A percentile compares a stretch with the other conserved stretches of the same genome.
Evolutionary conservation across 208 protist genomes (phyloP).

Genomic region (Spongospora subterranea): DNA sequence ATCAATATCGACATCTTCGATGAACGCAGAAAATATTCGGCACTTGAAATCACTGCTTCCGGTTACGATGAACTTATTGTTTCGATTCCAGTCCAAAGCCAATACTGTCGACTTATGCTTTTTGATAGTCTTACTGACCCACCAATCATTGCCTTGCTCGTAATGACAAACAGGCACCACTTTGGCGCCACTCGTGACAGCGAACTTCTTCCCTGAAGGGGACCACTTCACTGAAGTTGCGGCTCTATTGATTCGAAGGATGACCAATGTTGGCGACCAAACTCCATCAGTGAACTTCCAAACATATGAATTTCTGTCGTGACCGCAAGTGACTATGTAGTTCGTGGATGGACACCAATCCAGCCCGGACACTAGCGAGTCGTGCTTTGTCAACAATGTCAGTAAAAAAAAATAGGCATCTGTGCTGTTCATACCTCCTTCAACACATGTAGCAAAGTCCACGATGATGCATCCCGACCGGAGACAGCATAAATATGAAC

Average conservation of each 20-base stretch:
- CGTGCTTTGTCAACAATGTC: conserved; percentile 76
- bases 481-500: conserved; percentile 78
- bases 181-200: conserved; percentile 81
- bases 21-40: conserved; percentile 77
- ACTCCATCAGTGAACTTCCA: conserved; percentile 76
- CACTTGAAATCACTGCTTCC: conserved; percentile 79
- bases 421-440: conserved; percentile 2
- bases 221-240: conserved; percentile 67
- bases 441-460: conserved; percentile 15
- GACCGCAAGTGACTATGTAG: conserved; percentile 84
- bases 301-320: conserved; percentile 92
- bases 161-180: conserved; percentile 84
- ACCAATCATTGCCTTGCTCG: conserved; percentile 89
- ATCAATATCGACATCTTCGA: conserved; percentile 79
- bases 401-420: background rate
- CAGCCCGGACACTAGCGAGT: conserved; percentile 80
- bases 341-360: conserved; percentile 85
- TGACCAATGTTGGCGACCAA: conserved; percentile 86
- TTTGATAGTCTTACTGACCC: conserved; percentile 82
- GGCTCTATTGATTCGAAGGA: conserved; percentile 80
- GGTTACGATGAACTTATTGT: conserved; percentile 80
- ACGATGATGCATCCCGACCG: background rate
- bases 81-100: conserved; percentile 84
- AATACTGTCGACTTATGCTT: conserved; percentile 80
- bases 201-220: conserved; percentile 81